Conservation (phyloP, 2,329 filamentous ascomycete species). For the Aspergillus sp. region DNA sequence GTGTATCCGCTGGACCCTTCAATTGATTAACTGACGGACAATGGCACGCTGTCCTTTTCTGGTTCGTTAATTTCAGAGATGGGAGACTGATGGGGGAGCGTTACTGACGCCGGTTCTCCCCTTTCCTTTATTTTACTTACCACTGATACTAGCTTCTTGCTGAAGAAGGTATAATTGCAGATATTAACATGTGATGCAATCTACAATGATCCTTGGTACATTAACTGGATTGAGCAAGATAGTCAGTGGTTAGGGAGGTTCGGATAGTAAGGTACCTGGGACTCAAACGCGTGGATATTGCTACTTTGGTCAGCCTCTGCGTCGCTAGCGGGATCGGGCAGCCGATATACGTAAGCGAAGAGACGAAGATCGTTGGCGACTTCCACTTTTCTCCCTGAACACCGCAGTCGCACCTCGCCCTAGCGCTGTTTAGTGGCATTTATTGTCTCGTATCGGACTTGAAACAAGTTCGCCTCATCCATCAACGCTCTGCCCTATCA, state of each 20-base stretch:
- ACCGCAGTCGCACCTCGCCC: background rate
- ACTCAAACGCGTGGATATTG: slow-evolving; percentile 18
- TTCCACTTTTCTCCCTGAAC: background rate
- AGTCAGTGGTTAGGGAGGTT: background rate
- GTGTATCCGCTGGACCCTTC: too few species aligned
- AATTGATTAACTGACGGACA: background rate
- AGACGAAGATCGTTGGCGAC: slow-evolving; percentile 2
- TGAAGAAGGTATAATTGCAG: background rate
- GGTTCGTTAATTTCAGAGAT: too few species aligned
- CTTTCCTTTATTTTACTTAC: too few species aligned
- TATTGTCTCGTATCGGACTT: background rate
- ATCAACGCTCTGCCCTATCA: background rate
- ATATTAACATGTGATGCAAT: background rate
- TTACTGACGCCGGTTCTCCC: too few species aligned
- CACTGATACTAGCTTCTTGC: too few species aligned
- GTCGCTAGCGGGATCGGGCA: slow-evolving; percentile 18
- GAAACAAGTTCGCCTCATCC: slow-evolving; percentile 9
- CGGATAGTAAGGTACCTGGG: background rate
- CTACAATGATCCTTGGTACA: background rate
- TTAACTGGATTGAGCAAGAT: background rate
- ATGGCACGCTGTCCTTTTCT: background rate
- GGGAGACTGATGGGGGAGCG: too few species aligned
- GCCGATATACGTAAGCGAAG: slow-evolving; percentile 20
- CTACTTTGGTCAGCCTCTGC: slow-evolving; percentile 19
- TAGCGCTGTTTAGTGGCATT: background rate